Evolutionary conservation across 257 asterid species (phyloP).

Genomic region (Knoxia roxburghii): DNA sequence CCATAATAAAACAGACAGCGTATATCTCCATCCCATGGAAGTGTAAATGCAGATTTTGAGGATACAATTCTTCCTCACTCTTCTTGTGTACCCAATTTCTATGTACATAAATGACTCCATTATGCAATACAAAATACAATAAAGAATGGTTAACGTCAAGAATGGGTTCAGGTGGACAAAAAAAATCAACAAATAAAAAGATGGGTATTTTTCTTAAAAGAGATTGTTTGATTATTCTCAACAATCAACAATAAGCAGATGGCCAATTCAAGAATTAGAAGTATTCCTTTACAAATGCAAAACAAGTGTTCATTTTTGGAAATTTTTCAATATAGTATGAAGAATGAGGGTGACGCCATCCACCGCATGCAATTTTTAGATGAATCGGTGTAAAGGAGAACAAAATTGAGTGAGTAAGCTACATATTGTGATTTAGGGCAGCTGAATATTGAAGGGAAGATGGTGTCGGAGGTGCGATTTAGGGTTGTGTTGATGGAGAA

Average conservation of each 20-base stretch:
- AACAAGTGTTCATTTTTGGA: slow-evolving; percentile 78
- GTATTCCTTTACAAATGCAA: slow-evolving; percentile 83
- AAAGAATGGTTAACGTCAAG: background rate
- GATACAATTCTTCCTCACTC: slow-evolving; percentile 54
- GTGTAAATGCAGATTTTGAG: slow-evolving; percentile 78
- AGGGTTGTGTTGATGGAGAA: no score
- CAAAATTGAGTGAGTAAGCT: no score
- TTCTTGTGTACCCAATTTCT: slow-evolving; percentile 61
- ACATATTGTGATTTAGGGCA: no score
- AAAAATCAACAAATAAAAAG: no score
- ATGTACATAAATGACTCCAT: slow-evolving; percentile 65
- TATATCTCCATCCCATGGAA: slow-evolving; percentile 98
- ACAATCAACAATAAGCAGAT: no score
- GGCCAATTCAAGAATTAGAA: background rate
- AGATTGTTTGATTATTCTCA: no score
- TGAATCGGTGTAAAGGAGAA: no score
- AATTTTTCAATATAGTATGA: slow-evolving; percentile 69
- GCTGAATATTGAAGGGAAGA: no score
- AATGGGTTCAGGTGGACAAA: no score
- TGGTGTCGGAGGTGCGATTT: no score
- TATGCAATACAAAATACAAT: slow-evolving; percentile 38
- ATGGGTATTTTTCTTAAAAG: no score
- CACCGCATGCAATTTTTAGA: slow-evolving; percentile 76
- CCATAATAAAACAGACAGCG: slow-evolving; percentile 61
- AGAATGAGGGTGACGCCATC: slow-evolving; percentile 99